Evolutionary conservation across 2,329 filamentous ascomycete species (phyloP).

Genomic region (Pseudogymnoascus verrucosus): DNA sequence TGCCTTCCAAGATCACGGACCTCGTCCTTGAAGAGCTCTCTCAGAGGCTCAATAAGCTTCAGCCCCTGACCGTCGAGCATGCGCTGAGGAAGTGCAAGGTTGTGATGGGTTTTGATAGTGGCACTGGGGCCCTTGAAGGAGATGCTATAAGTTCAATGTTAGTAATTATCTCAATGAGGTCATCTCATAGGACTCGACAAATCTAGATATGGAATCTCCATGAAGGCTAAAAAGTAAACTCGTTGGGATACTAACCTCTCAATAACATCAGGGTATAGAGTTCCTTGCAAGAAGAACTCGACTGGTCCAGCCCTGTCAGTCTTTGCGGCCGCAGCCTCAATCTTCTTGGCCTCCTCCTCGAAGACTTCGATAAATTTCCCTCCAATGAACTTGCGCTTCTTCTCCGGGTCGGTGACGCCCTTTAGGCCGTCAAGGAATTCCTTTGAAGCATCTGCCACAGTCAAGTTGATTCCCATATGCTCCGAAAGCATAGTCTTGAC

Average conservation of each 20-base stretch:
- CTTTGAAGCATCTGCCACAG: conserved; percentile 71
- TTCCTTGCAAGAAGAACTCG: conserved; percentile 77
- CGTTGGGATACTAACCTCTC: conserved; percentile 28
- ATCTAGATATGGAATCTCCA: conserved; percentile 32
- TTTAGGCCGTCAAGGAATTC: conserved; percentile 69
- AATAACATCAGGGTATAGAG: conserved; percentile 57
- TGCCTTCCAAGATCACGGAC: conserved; percentile 62
- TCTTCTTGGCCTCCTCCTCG: conserved; percentile 66
- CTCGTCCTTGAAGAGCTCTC: conserved; percentile 79
- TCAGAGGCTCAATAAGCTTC: conserved; percentile 70
- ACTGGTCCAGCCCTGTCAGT: conserved; percentile 65
- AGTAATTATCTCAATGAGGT: conserved; percentile 46
- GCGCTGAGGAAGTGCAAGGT: conserved; percentile 54
- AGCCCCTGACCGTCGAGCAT: conserved; percentile 44
- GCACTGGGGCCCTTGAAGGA: conserved; percentile 65
- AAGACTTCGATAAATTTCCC: conserved; percentile 73
- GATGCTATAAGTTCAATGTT: conserved; percentile 34
- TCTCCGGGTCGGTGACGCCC: conserved; percentile 73
- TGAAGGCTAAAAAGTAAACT: conserved; percentile 30
- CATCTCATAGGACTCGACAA: neutral
- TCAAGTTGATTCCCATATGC: conserved; percentile 83
- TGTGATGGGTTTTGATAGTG: conserved; percentile 69
- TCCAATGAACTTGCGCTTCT: conserved; percentile 87
- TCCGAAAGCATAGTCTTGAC: conserved; percentile 73
- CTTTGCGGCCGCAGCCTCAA: conserved; percentile 62